Evolutionary conservation across 768 basidiomycete genomes (phyloP).

Genomic region (Rhodocollybia butyracea): DNA sequence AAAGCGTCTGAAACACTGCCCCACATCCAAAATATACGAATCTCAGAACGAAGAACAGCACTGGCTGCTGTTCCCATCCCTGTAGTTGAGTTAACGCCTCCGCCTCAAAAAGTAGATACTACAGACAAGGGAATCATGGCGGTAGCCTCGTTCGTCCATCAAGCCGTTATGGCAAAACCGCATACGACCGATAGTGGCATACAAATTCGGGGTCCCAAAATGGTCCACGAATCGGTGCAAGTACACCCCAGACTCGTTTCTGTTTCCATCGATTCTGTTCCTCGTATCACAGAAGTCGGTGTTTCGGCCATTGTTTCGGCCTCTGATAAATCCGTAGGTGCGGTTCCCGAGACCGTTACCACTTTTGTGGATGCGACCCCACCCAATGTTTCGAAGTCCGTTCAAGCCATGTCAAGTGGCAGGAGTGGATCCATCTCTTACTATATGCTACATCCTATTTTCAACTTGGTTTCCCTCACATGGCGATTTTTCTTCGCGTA

Average conservation of each 20-base stretch:
- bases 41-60: constrained; percentile 45
- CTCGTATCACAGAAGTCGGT: constrained; percentile 38
- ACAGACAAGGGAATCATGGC: constrained; percentile 50
- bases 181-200: constrained; percentile 28
- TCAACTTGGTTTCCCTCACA: constrained; percentile 44
- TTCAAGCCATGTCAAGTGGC: constrained; percentile 26
- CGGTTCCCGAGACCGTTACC: neutral
- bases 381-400: constrained; percentile 22
- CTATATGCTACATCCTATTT: constrained; percentile 34
- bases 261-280: constrained; percentile 51
- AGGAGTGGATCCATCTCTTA: constrained; percentile 15
- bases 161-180: constrained; percentile 39
- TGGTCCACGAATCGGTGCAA: constrained; percentile 36
- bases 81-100: constrained; percentile 1
- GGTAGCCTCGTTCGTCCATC: constrained; percentile 37
- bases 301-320: constrained; percentile 39
- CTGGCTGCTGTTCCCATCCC: constrained; percentile 10
- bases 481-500: constrained; percentile 45
- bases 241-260: constrained; percentile 35
- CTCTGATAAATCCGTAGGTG: constrained; percentile 5
- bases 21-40: constrained; percentile 65
- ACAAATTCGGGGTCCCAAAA: constrained; percentile 32
- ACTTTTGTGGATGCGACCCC: constrained; percentile 21
- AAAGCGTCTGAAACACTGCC: constrained; percentile 65
- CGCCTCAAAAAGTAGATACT: constrained; percentile 25